Conservation (phyloP, 2,329 filamentous ascomycete species). For the Xylariaceae sp. region DNA sequence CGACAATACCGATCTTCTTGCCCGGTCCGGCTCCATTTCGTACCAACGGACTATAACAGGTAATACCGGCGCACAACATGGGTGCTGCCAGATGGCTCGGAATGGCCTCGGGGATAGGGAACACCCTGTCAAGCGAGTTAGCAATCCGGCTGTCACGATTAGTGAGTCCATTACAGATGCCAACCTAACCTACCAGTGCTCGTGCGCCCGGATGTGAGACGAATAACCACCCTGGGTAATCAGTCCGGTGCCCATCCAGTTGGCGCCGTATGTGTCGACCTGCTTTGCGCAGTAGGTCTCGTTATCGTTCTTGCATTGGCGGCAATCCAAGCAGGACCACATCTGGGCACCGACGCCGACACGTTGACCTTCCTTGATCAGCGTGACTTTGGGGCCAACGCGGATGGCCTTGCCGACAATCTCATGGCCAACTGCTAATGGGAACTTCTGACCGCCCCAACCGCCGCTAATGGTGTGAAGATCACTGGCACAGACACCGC, state of each 20-base stretch:
- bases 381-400: slow-evolving; percentile 59
- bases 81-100: slow-evolving; percentile 59
- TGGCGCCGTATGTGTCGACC: slow-evolving; percentile 54
- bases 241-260: slow-evolving; percentile 55
- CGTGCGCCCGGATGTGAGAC: slow-evolving; percentile 64
- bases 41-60: slow-evolving; percentile 71
- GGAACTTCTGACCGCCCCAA: slow-evolving; percentile 44
- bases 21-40: slow-evolving; percentile 70
- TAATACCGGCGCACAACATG: slow-evolving; percentile 82
- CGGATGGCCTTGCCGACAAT: slow-evolving; percentile 64
- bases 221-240: slow-evolving; percentile 58
- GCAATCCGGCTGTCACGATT: not conserved
- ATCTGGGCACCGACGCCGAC: slow-evolving; percentile 66
- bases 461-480: slow-evolving; percentile 65
- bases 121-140: slow-evolving; percentile 40
- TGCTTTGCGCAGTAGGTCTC: slow-evolving; percentile 63
- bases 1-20: slow-evolving; percentile 72
- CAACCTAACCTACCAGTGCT: slow-evolving; percentile 54
- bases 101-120: slow-evolving; percentile 71
- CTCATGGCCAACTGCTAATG: slow-evolving; percentile 59
- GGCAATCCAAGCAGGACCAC: slow-evolving; percentile 59
- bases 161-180: not conserved
- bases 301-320: slow-evolving; percentile 59
- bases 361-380: slow-evolving; percentile 55
- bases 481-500: slow-evolving; percentile 69